Percentiles rank a stretch among this genome's conserved stretches.
Evolutionary conservation across 2,329 filamentous ascomycete species (phyloP).

Genomic region (Fusarium fujikuroi): DNA sequence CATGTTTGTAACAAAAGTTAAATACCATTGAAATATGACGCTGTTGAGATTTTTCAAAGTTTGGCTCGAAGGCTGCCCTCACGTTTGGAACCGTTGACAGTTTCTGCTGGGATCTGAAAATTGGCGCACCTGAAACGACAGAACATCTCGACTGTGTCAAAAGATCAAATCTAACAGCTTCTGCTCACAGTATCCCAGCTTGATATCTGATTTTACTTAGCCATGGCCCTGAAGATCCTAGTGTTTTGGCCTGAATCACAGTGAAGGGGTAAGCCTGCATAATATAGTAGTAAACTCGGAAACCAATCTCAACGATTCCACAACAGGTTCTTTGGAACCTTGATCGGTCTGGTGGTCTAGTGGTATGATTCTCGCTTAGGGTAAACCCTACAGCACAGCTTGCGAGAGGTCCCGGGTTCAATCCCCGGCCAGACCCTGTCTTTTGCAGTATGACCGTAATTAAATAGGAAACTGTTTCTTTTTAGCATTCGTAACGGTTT

Average conservation of each 20-base stretch:
- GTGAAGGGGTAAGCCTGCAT: fast-evolving
- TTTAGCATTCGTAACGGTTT: background rate
- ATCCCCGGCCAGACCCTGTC: constrained; percentile 55
- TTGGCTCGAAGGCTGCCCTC: background rate
- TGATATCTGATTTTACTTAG: background rate
- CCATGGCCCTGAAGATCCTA: fast-evolving
- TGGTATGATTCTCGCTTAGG: constrained; percentile 80
- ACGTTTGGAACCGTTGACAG: background rate
- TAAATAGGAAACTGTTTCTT: background rate
- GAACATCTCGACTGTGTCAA: fast-evolving
- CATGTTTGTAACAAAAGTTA: constrained; percentile 17
- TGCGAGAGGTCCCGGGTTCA: constrained; percentile 61
- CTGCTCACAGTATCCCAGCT: background rate
- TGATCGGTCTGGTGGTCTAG: constrained; percentile 66
- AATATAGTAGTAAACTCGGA: background rate
- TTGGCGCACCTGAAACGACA: background rate
- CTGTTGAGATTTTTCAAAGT: background rate
- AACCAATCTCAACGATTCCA: background rate
- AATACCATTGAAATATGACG: background rate
- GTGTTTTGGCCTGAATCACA: no score
- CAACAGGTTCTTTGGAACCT: background rate
- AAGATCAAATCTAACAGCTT: no score
- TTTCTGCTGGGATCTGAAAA: background rate
- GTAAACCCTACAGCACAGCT: constrained; percentile 53
- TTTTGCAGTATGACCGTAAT: background rate